Evolutionary conservation across 1,284 basidiomycete species (phyloP).

Genomic region (Exobasidium rhododendri): DNA sequence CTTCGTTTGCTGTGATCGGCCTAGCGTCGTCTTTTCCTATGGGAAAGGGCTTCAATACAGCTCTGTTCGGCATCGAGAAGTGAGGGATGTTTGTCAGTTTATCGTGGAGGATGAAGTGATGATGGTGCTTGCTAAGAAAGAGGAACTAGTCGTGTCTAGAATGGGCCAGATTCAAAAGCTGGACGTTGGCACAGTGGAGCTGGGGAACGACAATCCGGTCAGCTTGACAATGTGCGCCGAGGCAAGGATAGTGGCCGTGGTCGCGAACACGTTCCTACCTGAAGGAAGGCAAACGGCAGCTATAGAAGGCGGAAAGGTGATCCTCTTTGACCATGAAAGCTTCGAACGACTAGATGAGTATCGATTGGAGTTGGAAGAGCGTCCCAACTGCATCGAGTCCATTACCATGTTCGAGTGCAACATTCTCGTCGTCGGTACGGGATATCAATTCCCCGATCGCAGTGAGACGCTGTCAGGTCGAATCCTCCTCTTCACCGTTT

Average conservation of each 20-base stretch:
- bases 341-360: slow-evolving; percentile 22
- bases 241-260: slow-evolving; percentile 22
- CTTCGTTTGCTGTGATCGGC: slow-evolving; percentile 46
- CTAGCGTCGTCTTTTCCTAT: slow-evolving; percentile 44
- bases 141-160: slow-evolving; percentile 34
- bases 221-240: slow-evolving; percentile 42
- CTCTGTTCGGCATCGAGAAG: slow-evolving; percentile 39
- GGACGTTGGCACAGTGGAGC: slow-evolving; percentile 50
- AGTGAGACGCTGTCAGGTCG: slow-evolving; percentile 35
- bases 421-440: slow-evolving; percentile 43
- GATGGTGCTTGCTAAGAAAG: slow-evolving; percentile 31
- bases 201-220: slow-evolving; percentile 53
- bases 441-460: slow-evolving; percentile 22
- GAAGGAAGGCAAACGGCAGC: slow-evolving; percentile 19
- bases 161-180: slow-evolving; percentile 46
- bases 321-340: slow-evolving; percentile 7
- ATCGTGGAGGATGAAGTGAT: neutral
- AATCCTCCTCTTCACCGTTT: slow-evolving; percentile 29
- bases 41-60: slow-evolving; percentile 46
- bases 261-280: slow-evolving; percentile 31
- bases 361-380: slow-evolving; percentile 34
- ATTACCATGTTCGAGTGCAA: slow-evolving; percentile 7
- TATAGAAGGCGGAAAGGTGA: slow-evolving; percentile 9
- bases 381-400: slow-evolving; percentile 38
- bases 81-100: slow-evolving; percentile 32